Percentiles rank a stretch among this genome's conserved stretches.
phyloP scores from a whole-genome alignment of 2,329 filamentous ascomycete species.

The Tolypocladium ophioglossoides region DNA sequence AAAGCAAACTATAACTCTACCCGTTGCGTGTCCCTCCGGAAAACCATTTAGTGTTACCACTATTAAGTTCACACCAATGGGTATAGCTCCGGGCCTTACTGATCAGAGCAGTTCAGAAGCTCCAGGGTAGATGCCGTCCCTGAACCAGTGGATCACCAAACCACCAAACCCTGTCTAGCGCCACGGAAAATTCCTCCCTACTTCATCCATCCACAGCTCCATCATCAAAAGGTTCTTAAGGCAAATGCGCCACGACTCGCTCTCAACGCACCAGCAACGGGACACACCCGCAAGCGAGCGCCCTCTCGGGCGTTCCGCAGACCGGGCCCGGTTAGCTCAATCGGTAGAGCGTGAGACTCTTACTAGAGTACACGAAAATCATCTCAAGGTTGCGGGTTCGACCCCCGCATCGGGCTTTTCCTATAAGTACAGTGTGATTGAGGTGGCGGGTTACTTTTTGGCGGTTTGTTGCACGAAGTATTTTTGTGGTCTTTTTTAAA shows the following conservation, averaged over 20 bases:
- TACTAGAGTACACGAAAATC: slow-evolving; percentile 21
- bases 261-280: background rate
- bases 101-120: background rate
- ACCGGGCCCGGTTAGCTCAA: slow-evolving; percentile 26
- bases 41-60: too few species aligned
- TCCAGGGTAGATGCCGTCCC: background rate
- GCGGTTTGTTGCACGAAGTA: too few species aligned
- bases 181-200: background rate
- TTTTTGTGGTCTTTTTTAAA: background rate
- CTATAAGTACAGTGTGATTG: slow-evolving; percentile 12
- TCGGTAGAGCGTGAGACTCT: slow-evolving; percentile 62
- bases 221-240: background rate
- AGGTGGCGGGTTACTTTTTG: background rate
- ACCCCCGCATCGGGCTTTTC: slow-evolving; percentile 31
- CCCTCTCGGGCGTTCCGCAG: background rate
- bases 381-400: slow-evolving; percentile 46
- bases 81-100: too few species aligned
- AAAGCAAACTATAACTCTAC: too few species aligned
- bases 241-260: background rate
- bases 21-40: too few species aligned
- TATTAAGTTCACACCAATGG: too few species aligned
- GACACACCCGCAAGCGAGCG: background rate
- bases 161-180: background rate
- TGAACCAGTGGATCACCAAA: too few species aligned
- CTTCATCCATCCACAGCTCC: background rate